Conservation (phyloP, 352 stramenopile genomes). For the Pythium apleroticum region DNA sequence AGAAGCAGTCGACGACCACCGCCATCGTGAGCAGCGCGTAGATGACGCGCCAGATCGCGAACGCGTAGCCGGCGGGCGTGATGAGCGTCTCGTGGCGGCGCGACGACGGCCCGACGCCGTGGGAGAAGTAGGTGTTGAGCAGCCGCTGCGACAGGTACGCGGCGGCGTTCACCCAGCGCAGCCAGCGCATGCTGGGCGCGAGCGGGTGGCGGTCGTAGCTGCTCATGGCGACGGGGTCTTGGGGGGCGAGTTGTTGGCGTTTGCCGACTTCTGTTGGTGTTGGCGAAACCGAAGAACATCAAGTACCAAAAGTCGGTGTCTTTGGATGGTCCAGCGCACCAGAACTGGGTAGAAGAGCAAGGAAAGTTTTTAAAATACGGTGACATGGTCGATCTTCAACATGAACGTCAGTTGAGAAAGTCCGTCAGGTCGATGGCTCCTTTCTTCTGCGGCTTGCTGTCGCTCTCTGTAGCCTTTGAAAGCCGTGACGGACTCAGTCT, state of each 20-base stretch:
- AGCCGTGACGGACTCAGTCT: too few relatives aligned
- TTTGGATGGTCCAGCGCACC: too few relatives aligned
- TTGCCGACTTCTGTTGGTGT: background rate
- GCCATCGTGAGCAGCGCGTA: slow-evolving; percentile 66
- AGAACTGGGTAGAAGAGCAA: too few relatives aligned
- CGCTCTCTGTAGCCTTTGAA: too few relatives aligned
- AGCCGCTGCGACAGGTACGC: slow-evolving; percentile 23
- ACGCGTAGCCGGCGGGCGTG: slow-evolving; percentile 71
- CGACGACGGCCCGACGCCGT: slow-evolving; percentile 53
- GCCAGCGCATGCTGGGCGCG: slow-evolving; percentile 22
- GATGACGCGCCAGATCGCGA: slow-evolving; percentile 64
- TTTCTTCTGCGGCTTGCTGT: too few relatives aligned
- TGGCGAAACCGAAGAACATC: background rate
- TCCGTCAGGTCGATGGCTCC: too few relatives aligned
- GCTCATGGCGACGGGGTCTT: background rate
- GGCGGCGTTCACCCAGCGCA: slow-evolving; percentile 23
- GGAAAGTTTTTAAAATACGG: too few relatives aligned
- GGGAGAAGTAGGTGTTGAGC: slow-evolving; percentile 21
- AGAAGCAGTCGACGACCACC: slow-evolving; percentile 69
- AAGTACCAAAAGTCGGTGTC: background rate
- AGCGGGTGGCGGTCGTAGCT: slow-evolving; percentile 13
- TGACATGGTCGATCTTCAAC: too few relatives aligned
- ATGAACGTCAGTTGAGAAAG: too few relatives aligned
- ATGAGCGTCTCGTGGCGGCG: slow-evolving; percentile 71
- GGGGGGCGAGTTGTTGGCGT: background rate